Base-by-base conservation (phyloP, 2,329 filamentous ascomycete genomes). In the Coleophoma cylindrospora region DNA sequence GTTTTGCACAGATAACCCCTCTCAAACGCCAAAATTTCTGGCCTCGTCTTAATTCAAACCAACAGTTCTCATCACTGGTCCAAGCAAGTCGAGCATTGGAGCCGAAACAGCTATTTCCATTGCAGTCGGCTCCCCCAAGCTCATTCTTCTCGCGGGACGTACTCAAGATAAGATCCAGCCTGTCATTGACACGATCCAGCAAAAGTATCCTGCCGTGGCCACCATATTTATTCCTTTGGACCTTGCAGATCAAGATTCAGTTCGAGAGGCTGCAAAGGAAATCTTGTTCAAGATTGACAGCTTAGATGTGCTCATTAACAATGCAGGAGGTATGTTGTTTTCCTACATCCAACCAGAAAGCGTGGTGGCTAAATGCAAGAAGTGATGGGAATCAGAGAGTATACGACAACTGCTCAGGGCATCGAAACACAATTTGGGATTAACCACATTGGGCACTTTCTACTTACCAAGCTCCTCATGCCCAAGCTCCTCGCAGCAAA, bases 251-350 rank as follows among this genome's bases (percentile, higher is more conserved):
- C 56, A 71, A 33, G 62, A 66, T 2, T 64, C 65, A 0, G 64
- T 77, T 3, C 67, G 73, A 14, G 50, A 57, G 2, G 69, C 73
- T 0, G 72, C 71, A 1, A 58, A 54, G 1, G 60, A 64, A 10
- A 63, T 74, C 4, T 68, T 66, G 12, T 36, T 50, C 0, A 67
- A 65, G 61, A 61, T 69, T 2, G 32, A 61, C 57, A 53, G 56
- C 9, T 64, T 74, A 13, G 69, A 74, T 38, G 63, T 72, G 4
- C 49, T 74, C 11, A 65, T 74, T 11, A 74, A 74, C 50, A 72
- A 70, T 49, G 71, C 72, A 0, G 65, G 58, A 0, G 27, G 27
- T 27, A 27, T 27, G 27, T 2, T 27, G 19, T 27, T 5, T 27
- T 27, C 9, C 9, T 10, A 27, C 6, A 27, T 27, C 27, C 27